Base-by-base conservation (phyloP, 2,329 filamentous ascomycete species). In the Cladophialophora carrionii region DNA sequence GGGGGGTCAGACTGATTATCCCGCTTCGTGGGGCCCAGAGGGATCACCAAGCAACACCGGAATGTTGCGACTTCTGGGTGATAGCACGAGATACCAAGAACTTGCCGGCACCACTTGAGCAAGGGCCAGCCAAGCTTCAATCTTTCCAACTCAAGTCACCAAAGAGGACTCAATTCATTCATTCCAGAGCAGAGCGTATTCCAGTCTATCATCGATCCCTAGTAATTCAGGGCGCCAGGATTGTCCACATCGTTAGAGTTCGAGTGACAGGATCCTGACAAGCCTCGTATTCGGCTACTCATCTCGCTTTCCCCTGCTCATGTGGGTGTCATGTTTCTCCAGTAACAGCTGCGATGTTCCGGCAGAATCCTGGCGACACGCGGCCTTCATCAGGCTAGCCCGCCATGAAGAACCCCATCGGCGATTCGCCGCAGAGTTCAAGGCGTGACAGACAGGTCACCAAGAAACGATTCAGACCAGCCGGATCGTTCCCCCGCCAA, bases 251-350 rank as follows among this genome's bases (percentile, higher is more conserved):
- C 14, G 22, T 20, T 54, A 6, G 22, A 51, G 22, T 54, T 1
- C 26, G 52, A 54, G 52, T 20, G 29, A 12, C 3, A 29, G n/a
- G 9, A 34, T 29, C 29, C 52, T 20, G 20, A 52, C 17, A 49
- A 48, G 43, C 37, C 56, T 60, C 56, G 62, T 64, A 64, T 60
- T 64, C 62, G 56, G 48, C 56, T 64, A 56, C 49, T 60, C 57
- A 60, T 60, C 31, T 31, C 57, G 57, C 57, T 41, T 52, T 60
- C 10, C 57, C 57, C 48, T 49, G 46, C 22, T 17, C 29, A 41
- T 52, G 57, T 51, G 26, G 34, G 29, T 60, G 29, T 20, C 31
- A 37, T 58, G 10, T 26, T 58, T 12, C n/a, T 31, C 57, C n/a
- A 53, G 48, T 58, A 41, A 58, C 43, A 49, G 41, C 29, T 41